Evolutionary conservation across 2,329 filamentous ascomycete species (phyloP).

Genomic region (Pseudogymnoascus sp.): DNA sequence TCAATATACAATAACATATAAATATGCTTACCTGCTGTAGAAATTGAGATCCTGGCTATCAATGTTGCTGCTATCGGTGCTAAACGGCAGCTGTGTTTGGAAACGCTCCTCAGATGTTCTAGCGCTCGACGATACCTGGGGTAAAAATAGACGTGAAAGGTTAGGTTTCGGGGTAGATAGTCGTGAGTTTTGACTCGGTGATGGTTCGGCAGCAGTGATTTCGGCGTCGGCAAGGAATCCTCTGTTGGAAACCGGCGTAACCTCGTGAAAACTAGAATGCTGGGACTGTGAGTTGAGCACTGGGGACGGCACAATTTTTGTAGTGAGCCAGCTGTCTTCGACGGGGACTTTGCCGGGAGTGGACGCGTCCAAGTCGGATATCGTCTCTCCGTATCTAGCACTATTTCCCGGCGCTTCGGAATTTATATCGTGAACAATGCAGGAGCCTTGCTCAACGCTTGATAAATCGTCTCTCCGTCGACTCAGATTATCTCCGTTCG

Average conservation of each 20-base stretch:
- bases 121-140: background rate
- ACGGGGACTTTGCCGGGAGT: background rate
- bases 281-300: background rate
- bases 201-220: background rate
- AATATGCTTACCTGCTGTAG: background rate
- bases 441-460: background rate
- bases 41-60: background rate
- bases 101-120: background rate
- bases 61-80: background rate
- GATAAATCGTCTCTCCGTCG: background rate
- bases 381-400: background rate
- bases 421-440: background rate
- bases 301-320: background rate
- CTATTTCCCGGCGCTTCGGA: background rate
- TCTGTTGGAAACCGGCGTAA: background rate
- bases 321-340: constrained; percentile 5
- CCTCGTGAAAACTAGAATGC: constrained; percentile 1
- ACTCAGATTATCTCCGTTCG: background rate
- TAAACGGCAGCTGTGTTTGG: constrained; percentile 1
- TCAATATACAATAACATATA: background rate
- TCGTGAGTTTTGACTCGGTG: background rate
- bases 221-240: background rate
- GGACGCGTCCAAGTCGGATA: background rate
- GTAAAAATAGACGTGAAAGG: constrained; percentile 2
- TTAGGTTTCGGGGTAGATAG: background rate